Base-by-base conservation (phyloP, 345 rosid species). In the Rhizophora mangle region DNA sequence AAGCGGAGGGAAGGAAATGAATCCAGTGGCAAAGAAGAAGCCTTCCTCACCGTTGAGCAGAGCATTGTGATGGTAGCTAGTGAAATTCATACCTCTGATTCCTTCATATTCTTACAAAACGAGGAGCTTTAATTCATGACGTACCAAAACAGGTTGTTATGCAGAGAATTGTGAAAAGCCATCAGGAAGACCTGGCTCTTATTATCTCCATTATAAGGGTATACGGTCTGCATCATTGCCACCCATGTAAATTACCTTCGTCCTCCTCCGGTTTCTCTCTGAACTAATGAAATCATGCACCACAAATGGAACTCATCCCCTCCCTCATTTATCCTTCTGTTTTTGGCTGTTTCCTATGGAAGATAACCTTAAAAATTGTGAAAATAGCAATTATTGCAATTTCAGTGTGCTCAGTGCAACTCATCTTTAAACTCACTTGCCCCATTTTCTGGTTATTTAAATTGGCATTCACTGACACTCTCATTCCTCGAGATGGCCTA, bases 391-490 rank as follows among this genome's bases (percentile, higher is more conserved):
- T 65, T 43, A 87, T 54, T 55, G 91, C 96, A 72, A 87, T 80
- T 81, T 86, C 92, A 75, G 88, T 60, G 64, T 85, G 93, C 76
- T 85, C 85, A 9, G 97, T 83, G 81, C 89, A 86, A 70, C 80
- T 86, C 52, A 86, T 81, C 84, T 85, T 95, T 61, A 95, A 51
- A 58, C 80, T 71, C 24, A 95, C 55, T 81, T 87, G 83, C 32
- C 99, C 99, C 97, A 90, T 82, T 72, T 85, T 87, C 82, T 80
- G 85, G 79, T 80, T 89, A 63, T 92, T 95, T 73, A 95, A 36
- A 73, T 87, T 95, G 65, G 86, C 77, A 78, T 78, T 87, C 57
- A 90, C 72, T 26, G 81, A 77, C 60, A 92, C 9, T 76, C 72
- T 87, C 62, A 83, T 81, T 51, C 84, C 88, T 59, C 92, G 79